Evolutionary conservation across 768 basidiomycete genomes (phyloP).

Genomic region (Boletus bicolor): DNA sequence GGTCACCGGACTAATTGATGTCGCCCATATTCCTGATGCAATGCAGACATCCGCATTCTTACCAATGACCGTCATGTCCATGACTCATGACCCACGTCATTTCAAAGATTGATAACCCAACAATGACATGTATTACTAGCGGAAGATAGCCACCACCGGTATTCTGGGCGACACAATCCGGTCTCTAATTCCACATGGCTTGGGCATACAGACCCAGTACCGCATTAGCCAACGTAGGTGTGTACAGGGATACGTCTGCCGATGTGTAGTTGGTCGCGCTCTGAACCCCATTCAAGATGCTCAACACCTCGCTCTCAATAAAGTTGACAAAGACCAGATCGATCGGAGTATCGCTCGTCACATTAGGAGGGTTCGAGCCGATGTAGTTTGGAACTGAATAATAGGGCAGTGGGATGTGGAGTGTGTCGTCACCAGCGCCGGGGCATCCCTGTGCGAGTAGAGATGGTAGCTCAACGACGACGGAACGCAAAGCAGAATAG

Average conservation of each 20-base stretch:
- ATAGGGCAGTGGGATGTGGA: conserved; percentile 59
- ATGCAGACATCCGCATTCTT: no score
- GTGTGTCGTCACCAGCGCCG: conserved; percentile 70
- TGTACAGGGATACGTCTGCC: conserved; percentile 55
- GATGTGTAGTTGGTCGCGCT: conserved; percentile 45
- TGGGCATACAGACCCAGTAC: conserved; percentile 42
- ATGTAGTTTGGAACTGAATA: conserved; percentile 56
- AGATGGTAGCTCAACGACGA: neutral
- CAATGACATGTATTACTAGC: neutral
- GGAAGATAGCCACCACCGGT: neutral
- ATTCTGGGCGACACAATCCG: neutral
- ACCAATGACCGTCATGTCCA: no score
- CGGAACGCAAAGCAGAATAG: neutral
- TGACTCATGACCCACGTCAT: neutral
- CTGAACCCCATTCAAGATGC: conserved; percentile 56
- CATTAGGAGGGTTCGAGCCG: conserved; percentile 49
- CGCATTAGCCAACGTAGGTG: conserved; percentile 39
- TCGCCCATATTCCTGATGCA: no score
- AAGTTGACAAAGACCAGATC: conserved; percentile 80
- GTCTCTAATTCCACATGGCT: conserved; percentile 28
- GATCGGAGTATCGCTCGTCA: conserved; percentile 47
- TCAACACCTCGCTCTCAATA: conserved; percentile 50
- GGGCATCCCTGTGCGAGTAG: conserved; percentile 54
- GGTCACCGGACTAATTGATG: no score
- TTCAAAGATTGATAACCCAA: neutral